Percentiles rank a stretch among this genome's conserved stretches.
Conservation (phyloP, 768 basidiomycete genomes). For the Cystobasidium ongulense region DNA sequence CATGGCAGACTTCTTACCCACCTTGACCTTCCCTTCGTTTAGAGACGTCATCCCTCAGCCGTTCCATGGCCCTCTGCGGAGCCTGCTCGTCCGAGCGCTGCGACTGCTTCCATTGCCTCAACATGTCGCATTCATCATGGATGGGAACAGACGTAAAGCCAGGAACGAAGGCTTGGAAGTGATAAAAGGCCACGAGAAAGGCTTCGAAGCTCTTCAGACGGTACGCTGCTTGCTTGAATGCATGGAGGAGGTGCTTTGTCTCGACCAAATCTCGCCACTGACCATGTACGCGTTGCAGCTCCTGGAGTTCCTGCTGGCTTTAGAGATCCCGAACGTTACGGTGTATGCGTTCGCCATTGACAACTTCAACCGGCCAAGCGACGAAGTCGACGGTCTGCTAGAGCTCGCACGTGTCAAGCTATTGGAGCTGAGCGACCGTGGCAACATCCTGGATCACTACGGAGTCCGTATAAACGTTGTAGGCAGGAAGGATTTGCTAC, state of each 20-base stretch:
- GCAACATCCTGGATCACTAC: slow-evolving; percentile 69
- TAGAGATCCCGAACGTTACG: slow-evolving; percentile 74
- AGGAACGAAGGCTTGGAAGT: slow-evolving; percentile 51
- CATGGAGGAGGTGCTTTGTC: neutral
- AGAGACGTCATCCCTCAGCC: slow-evolving; percentile 32
- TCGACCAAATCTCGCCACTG: neutral
- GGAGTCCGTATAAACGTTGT: slow-evolving; percentile 77
- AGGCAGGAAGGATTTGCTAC: slow-evolving; percentile 67
- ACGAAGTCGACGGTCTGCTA: slow-evolving; percentile 85
- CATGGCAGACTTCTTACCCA: slow-evolving; percentile 1
- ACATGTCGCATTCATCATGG: slow-evolving; percentile 95
- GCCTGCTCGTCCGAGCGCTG: slow-evolving; percentile 59
- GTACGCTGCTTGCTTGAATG: slow-evolving; percentile 50
- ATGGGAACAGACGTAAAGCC: slow-evolving; percentile 89
- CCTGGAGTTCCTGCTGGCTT: slow-evolving; percentile 69
- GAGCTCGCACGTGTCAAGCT: slow-evolving; percentile 68
- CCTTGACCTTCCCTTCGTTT: slow-evolving; percentile 31
- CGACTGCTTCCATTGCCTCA: slow-evolving; percentile 73
- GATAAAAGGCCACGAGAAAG: slow-evolving; percentile 70
- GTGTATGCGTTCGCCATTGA: slow-evolving; percentile 98
- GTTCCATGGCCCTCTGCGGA: slow-evolving; percentile 36
- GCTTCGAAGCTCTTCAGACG: slow-evolving; percentile 67
- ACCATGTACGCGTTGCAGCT: slow-evolving; percentile 51
- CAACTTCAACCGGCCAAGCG: slow-evolving; percentile 79
- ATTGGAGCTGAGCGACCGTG: slow-evolving; percentile 52